phyloP scores from a whole-genome alignment of 495 filamentous ascomycete species.

The Hypoxylon lenormandii region DNA sequence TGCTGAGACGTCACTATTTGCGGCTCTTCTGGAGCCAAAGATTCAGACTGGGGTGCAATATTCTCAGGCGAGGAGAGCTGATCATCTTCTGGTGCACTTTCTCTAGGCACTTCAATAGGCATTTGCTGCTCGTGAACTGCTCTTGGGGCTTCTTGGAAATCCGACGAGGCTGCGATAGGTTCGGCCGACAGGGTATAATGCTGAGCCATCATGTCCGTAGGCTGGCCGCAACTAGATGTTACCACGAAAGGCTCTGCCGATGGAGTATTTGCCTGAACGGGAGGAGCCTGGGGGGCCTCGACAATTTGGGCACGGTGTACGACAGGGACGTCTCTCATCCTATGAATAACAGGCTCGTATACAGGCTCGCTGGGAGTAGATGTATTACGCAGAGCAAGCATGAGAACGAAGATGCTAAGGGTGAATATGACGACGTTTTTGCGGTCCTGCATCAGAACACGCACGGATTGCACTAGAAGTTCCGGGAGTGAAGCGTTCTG shows the following conservation, averaged over 20 bases:
- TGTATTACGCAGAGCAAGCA: conserved; percentile 61
- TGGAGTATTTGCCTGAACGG: conserved; percentile 11
- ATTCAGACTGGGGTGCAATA: conserved; percentile 1
- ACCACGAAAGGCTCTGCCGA: conserved; percentile 4
- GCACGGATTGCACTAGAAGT: conserved; percentile 75
- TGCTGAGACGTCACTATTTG: not conserved
- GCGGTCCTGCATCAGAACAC: conserved; percentile 73
- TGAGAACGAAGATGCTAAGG: conserved; percentile 69
- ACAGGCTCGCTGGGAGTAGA: conserved; percentile 29
- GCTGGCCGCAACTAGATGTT: conserved; percentile 15
- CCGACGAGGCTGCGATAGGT: not conserved
- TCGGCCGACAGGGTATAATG: conserved; percentile 6
- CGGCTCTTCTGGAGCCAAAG: conserved; percentile 2
- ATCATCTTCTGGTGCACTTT: not conserved
- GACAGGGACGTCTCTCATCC: conserved; percentile 36
- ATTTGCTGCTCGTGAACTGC: not conserved
- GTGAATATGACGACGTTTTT: conserved; percentile 76
- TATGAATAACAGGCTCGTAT: conserved; percentile 46
- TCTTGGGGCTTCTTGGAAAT: conserved; percentile 6
- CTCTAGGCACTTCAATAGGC: not conserved
- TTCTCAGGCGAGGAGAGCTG: not conserved
- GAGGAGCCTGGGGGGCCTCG: conserved; percentile 11
- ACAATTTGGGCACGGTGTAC: conserved; percentile 20
- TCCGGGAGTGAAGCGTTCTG: conserved; percentile 64
- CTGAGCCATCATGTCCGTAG: conserved; percentile 7